phyloP scores from a whole-genome alignment of 345 rosid species.

The Murraya paniculata region DNA sequence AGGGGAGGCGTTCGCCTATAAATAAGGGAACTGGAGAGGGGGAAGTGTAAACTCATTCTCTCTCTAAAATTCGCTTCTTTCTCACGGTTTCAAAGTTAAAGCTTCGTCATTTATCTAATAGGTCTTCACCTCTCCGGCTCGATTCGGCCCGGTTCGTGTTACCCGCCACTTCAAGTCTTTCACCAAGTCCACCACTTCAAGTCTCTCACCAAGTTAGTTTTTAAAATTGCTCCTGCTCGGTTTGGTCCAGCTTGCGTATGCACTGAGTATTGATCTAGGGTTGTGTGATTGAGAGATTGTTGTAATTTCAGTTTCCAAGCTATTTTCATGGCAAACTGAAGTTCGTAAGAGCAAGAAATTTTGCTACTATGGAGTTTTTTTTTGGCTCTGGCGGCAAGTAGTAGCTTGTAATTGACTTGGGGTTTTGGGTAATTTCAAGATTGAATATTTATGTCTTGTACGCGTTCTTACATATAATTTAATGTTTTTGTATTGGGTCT shows the following conservation, averaged over 20 bases:
- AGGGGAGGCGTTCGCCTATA: not conserved
- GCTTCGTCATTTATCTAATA: not conserved
- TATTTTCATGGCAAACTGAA: not conserved
- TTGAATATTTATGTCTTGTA: not conserved
- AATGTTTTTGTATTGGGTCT: not conserved
- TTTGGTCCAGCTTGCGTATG: not conserved
- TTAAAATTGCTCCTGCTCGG: not conserved
- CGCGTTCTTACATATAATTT: not conserved
- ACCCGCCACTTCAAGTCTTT: not conserved
- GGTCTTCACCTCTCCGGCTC: not conserved
- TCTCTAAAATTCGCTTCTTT: not conserved
- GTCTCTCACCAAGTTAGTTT: not conserved
- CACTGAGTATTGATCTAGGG: not conserved
- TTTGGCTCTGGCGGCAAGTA: not conserved
- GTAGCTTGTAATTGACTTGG: conserved; percentile 11
- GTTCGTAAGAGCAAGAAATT: not conserved
- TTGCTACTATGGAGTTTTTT: not conserved
- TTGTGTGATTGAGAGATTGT: not conserved
- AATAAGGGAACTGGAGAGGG: not conserved
- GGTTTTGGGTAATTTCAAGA: conserved; percentile 2
- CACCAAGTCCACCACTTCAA: not conserved
- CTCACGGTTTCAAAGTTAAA: not conserved
- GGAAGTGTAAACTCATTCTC: not conserved
- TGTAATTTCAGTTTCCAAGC: not conserved
- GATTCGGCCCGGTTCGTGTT: not conserved